Conservation (phyloP, 192 early-diverging fungal genomes). For the Glomus cerebriforme region DNA sequence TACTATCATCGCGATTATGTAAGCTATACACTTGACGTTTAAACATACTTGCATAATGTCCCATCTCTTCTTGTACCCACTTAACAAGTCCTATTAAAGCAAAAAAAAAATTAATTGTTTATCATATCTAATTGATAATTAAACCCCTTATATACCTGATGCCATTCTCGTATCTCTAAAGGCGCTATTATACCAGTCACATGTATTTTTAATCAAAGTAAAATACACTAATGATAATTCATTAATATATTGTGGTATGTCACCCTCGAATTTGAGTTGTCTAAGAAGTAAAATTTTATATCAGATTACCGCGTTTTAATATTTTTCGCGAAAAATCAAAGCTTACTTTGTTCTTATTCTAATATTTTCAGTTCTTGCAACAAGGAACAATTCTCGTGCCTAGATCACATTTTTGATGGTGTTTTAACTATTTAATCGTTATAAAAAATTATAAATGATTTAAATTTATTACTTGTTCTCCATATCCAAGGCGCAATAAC, state of each 20-base stretch:
- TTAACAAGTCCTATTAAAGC: conserved; percentile 75
- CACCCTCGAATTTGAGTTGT: conserved; percentile 88
- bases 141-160: conserved; percentile 55
- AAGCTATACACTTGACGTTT: conserved; percentile 27
- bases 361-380: conserved; percentile 74
- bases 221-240: conserved; percentile 89
- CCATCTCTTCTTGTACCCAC: conserved; percentile 88
- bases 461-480: conserved; percentile 56
- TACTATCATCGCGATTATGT: neutral
- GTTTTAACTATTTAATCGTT: neutral
- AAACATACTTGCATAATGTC: conserved; percentile 76
- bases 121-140: neutral
- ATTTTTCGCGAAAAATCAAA: neutral
- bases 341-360: conserved; percentile 69
- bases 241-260: conserved; percentile 81
- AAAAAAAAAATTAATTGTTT: neutral
- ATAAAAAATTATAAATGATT: neutral
- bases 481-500: conserved; percentile 74
- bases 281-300: conserved; percentile 38
- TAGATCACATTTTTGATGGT: conserved; percentile 35
- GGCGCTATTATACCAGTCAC: conserved; percentile 91
- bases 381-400: conserved; percentile 87
- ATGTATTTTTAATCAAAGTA: conserved; percentile 89
- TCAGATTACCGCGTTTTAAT: neutral
- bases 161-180: conserved; percentile 90